Conservation (phyloP, 257 asterid species). For the Buddleja alternifolia region DNA sequence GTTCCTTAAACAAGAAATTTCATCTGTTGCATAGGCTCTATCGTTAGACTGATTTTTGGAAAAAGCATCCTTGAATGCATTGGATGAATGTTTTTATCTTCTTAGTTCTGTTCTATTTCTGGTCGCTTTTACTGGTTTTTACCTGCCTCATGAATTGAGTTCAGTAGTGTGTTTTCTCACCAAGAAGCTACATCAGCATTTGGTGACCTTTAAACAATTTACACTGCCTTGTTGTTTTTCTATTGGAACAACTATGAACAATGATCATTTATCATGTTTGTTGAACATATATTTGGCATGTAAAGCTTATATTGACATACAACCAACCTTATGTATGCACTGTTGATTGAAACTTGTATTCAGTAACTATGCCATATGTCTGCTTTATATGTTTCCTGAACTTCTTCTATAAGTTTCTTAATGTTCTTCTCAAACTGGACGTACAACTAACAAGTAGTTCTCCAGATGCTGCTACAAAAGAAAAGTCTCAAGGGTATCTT, state of each 20-base stretch:
- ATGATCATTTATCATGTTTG: not conserved
- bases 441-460: conserved; percentile 38
- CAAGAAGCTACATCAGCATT: not conserved
- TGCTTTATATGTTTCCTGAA: conserved; percentile 29
- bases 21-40: conserved; percentile 4
- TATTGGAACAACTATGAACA: conserved; percentile 6
- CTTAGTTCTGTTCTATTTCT: conserved; percentile 20
- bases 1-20: conserved; percentile 4
- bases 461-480: conserved; percentile 93
- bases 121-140: conserved; percentile 11
- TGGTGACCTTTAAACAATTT: conserved; percentile 13
- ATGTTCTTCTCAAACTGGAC: conserved; percentile 26
- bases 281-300: conserved; percentile 25
- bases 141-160: conserved; percentile 4
- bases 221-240: conserved; percentile 25
- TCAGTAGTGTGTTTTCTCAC: conserved; percentile 6
- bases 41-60: not conserved
- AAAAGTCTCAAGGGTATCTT: conserved; percentile 97
- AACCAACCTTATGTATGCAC: conserved; percentile 16
- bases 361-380: conserved; percentile 16
- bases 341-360: conserved; percentile 17
- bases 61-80: conserved; percentile 7
- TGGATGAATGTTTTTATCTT: not conserved
- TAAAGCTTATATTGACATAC: conserved; percentile 3
- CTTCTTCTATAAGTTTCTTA: conserved; percentile 30